These are phyloP conservation scores for Lactarius deliciosus DNA, from an alignment of 768 basidiomycete species.

Conservation along the genomic window DNA sequence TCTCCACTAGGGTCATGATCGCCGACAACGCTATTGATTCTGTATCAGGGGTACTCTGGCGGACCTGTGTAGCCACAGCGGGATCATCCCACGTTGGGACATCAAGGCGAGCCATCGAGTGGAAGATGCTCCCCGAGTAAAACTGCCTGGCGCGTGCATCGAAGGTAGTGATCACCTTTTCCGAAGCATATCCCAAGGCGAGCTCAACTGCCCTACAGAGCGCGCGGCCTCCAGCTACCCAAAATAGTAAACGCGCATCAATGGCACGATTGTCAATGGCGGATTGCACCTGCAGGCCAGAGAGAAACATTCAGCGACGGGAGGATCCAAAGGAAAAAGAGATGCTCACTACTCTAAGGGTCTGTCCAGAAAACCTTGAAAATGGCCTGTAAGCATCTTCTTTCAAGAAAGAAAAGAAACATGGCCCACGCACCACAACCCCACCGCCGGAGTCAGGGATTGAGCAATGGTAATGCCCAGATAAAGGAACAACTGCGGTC, in stretches of 20 bases:
- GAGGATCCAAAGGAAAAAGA: neutral
- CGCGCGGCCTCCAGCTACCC: conserved; percentile 47
- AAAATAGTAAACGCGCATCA: conserved; percentile 21
- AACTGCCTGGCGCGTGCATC: conserved; percentile 57
- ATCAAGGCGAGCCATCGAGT: conserved; percentile 68
- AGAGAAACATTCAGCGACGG: neutral
- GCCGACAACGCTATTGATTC: conserved; percentile 61
- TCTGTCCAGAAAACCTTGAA: conserved; percentile 21
- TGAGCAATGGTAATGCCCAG: neutral
- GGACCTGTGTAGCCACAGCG: conserved; percentile 59
- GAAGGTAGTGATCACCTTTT: conserved; percentile 47
- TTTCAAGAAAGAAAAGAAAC: neutral
- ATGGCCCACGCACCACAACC: conserved; percentile 13
- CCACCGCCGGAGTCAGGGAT: conserved; percentile 13
- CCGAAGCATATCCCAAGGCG: conserved; percentile 44
- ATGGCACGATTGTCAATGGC: conserved; percentile 25
- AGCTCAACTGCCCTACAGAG: conserved; percentile 49
- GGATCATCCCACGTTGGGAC: conserved; percentile 74
- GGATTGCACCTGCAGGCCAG: conserved; percentile 14
- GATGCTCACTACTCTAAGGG: conserved; percentile 31
- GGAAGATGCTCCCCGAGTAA: conserved; percentile 64
- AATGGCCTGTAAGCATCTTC: neutral
- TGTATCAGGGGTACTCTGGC: conserved; percentile 35
- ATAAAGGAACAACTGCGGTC: conserved; percentile 13
- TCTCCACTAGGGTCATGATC: conserved; percentile 43